Evolutionary conservation across 1,284 basidiomycete genomes (phyloP).

Genomic region (Sanghuangporus sanghuang): DNA sequence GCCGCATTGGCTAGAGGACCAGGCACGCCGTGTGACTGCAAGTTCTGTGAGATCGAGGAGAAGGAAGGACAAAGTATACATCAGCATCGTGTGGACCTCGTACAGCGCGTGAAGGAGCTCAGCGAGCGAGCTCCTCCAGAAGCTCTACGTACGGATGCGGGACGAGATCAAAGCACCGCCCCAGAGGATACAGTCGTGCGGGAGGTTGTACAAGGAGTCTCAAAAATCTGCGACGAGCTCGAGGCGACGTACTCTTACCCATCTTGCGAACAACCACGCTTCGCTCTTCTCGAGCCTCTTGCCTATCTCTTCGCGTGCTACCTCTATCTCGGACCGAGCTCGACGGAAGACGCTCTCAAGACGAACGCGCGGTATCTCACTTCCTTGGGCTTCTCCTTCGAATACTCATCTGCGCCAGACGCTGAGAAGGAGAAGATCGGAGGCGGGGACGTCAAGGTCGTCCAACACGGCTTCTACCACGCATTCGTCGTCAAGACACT

Average conservation of each 20-base stretch:
- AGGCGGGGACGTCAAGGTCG: conserved; percentile 12
- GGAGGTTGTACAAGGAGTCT: conserved; percentile 10
- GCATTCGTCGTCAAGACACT: conserved; percentile 14
- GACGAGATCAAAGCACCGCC: conserved; percentile 1
- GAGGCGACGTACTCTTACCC: conserved; percentile 12
- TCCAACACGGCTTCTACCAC: conserved; percentile 15
- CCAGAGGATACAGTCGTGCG: conserved; percentile 11
- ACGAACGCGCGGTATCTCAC: conserved; percentile 12
- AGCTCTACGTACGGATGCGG: conserved; percentile 11
- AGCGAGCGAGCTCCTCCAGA: conserved; percentile 12
- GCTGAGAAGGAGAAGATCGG: conserved; percentile 3
- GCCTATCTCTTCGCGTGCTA: conserved; percentile 16
- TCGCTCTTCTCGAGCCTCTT: conserved; percentile 15
- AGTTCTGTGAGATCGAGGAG: conserved; percentile 15
- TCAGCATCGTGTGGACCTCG: conserved; percentile 11
- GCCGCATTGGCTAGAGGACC: conserved; percentile 4
- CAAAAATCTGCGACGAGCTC: conserved; percentile 7
- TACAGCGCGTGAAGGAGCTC: conserved; percentile 11
- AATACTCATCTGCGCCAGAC: conserved; percentile 6
- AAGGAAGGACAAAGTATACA: conserved; percentile 8
- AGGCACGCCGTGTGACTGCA: conserved; percentile 6
- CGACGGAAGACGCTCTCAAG: conserved; percentile 11
- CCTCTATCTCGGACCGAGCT: conserved; percentile 14
- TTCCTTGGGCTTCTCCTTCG: conserved; percentile 12
- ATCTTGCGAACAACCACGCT: conserved; percentile 10